These are phyloP conservation scores for Poa annua DNA, from an alignment of 176 grass and related monocot genomes.

Conservation along the genomic window DNA sequence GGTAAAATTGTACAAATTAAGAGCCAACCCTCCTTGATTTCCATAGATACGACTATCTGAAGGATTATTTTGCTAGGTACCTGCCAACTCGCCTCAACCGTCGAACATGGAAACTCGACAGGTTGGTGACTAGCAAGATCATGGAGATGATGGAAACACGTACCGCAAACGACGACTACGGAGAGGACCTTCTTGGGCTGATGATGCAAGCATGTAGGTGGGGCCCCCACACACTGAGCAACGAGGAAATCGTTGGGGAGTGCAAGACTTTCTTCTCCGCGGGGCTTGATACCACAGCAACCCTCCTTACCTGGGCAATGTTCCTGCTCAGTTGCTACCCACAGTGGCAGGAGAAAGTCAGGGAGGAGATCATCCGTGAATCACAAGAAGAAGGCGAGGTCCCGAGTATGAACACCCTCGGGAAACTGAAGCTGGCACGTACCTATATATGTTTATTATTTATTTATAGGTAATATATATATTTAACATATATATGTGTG, in stretches of 20 bases:
- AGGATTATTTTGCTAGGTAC: constrained; percentile 24
- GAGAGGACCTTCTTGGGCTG: constrained; percentile 52
- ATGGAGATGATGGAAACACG: constrained; percentile 38
- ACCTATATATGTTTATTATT: not conserved
- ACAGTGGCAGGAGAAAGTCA: constrained; percentile 50
- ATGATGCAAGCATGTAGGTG: constrained; percentile 39
- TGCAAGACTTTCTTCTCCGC: constrained; percentile 67
- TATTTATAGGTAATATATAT: not conserved
- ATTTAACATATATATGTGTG: not conserved
- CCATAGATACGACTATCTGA: not conserved
- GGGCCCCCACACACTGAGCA: constrained; percentile 25
- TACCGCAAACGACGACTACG: not conserved
- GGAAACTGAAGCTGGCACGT: constrained; percentile 47
- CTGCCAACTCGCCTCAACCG: constrained; percentile 42
- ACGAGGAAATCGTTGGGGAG: constrained; percentile 56
- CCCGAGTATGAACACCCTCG: constrained; percentile 20
- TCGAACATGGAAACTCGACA: constrained; percentile 28
- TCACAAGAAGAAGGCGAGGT: not conserved
- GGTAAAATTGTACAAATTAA: not conserved
- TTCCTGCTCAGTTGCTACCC: constrained; percentile 49
- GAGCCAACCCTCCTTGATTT: not conserved
- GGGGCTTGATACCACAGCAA: constrained; percentile 41
- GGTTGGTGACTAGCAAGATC: constrained; percentile 35
- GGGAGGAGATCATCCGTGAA: constrained; percentile 47
- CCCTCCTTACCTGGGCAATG: constrained; percentile 46